These are phyloP conservation scores for Alternaria atra DNA, from an alignment of 2,329 filamentous ascomycete species.

Conservation along the genomic window DNA sequence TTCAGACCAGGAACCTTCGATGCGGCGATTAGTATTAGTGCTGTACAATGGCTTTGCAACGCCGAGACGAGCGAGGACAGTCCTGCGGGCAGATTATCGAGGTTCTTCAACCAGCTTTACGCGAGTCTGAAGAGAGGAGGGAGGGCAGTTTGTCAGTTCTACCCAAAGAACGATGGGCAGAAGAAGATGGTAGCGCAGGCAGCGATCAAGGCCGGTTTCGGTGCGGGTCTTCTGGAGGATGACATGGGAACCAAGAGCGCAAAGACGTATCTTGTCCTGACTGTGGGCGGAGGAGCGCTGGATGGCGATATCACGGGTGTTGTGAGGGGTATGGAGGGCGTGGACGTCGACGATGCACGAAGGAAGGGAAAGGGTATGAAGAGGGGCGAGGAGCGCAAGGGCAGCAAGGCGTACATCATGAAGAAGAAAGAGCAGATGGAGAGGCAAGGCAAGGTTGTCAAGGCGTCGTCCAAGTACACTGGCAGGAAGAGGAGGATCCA, in stretches of 20 bases:
- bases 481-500: conserved; percentile 83
- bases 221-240: conserved; percentile 92
- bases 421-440: conserved; percentile 94
- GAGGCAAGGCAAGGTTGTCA: conserved; percentile 92
- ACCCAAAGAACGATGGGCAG: conserved; percentile 94
- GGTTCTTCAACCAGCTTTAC: conserved; percentile 95
- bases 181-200: conserved; percentile 90
- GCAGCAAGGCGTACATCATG: conserved; percentile 83
- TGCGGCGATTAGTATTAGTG: conserved; percentile 91
- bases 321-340: conserved; percentile 86
- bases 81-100: conserved; percentile 76
- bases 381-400: conserved; percentile 73
- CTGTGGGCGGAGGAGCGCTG: conserved; percentile 76
- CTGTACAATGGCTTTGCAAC: conserved; percentile 99
- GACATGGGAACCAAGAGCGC: conserved; percentile 95
- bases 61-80: conserved; percentile 88
- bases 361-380: conserved; percentile 62
- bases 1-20: conserved; percentile 94
- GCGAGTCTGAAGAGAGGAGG: conserved; percentile 83
- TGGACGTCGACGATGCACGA: conserved; percentile 72
- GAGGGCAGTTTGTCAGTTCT: conserved; percentile 95
- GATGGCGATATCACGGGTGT: conserved; percentile 84
- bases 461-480: conserved; percentile 90
- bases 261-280: conserved; percentile 95
- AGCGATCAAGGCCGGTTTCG: conserved; percentile 92